Percentiles rank a stretch among this genome's conserved stretches.
Evolutionary conservation across 805 yeast species (phyloP).

Genomic region (Hanseniaspora meyeri): DNA sequence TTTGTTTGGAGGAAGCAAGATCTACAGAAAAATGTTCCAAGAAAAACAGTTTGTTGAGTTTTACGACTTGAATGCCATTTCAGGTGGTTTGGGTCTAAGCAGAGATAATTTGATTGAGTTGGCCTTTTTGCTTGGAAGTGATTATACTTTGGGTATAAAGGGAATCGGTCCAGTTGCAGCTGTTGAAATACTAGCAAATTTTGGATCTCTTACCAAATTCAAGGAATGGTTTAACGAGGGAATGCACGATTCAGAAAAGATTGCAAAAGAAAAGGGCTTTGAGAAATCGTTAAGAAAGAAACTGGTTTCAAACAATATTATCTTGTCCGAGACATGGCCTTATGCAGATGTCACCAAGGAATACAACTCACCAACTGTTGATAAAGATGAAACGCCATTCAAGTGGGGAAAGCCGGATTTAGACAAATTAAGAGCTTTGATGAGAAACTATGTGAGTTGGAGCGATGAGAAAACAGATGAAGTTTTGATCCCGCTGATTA

Average conservation of each 20-base stretch:
- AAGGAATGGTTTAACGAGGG: slow-evolving; percentile 33
- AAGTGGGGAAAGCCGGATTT: slow-evolving; percentile 85
- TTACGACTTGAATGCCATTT: slow-evolving; percentile 50
- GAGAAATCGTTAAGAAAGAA: slow-evolving; percentile 46
- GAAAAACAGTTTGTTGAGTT: slow-evolving; percentile 87
- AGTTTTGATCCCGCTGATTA: slow-evolving; percentile 71
- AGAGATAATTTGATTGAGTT: slow-evolving; percentile 59
- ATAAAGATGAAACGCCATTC: slow-evolving; percentile 62
- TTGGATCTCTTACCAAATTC: slow-evolving; percentile 35
- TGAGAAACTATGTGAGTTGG: slow-evolving; percentile 73
- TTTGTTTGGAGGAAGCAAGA: slow-evolving; percentile 71
- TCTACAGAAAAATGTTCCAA: slow-evolving; percentile 87
- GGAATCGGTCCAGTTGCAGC: slow-evolving; percentile 93
- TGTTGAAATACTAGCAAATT: slow-evolving; percentile 80
- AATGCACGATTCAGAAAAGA: slow-evolving; percentile 32
- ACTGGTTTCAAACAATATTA: slow-evolving; percentile 40
- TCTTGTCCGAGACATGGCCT: slow-evolving; percentile 54
- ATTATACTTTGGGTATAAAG: slow-evolving; percentile 83
- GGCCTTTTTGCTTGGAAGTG: slow-evolving; percentile 82
- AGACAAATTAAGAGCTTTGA: slow-evolving; percentile 59
- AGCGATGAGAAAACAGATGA: slow-evolving; percentile 61
- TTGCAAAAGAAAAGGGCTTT: slow-evolving; percentile 35
- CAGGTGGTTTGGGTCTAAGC: slow-evolving; percentile 49
- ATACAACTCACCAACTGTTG: slow-evolving; percentile 71
- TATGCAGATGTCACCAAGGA: slow-evolving; percentile 58